Conservation (phyloP, 1,284 basidiomycete species). For the Cutaneotrichosporon dermatis region DNA sequence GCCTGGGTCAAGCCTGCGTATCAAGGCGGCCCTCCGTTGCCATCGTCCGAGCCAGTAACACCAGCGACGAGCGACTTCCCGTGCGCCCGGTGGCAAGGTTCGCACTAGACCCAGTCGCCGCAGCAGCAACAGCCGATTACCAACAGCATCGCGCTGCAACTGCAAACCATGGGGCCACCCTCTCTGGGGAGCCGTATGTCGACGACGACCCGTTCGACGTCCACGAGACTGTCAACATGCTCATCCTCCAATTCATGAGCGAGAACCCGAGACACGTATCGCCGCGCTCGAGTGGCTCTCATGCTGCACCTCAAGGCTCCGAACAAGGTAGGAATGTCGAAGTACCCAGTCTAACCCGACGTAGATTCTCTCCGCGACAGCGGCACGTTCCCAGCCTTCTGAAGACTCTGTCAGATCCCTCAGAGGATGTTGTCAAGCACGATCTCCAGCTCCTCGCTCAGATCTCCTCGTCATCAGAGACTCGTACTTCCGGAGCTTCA, state of each 20-base stretch:
- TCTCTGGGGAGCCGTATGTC: constrained; percentile 34
- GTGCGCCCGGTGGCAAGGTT: constrained; percentile 12
- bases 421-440: constrained; percentile 95
- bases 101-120: constrained; percentile 29
- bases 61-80: constrained; percentile 38
- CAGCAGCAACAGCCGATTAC: constrained; percentile 13
- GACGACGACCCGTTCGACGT: constrained; percentile 86
- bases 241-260: constrained; percentile 90
- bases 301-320: constrained; percentile 99
- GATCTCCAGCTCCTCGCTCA: constrained; percentile 94
- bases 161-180: constrained; percentile 9
- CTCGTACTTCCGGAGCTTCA: constrained; percentile 90
- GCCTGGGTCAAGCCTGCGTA: constrained; percentile 3
- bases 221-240: constrained; percentile 80
- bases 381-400: constrained; percentile 92
- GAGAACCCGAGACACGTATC: constrained; percentile 93
- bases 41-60: constrained; percentile 45
- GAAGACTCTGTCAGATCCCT: constrained; percentile 93
- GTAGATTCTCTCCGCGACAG: constrained; percentile 94
- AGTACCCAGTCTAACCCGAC: constrained; percentile 46
- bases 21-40: constrained; percentile 13
- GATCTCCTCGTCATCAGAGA: constrained; percentile 89
- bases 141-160: constrained; percentile 2
- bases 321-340: constrained; percentile 56
- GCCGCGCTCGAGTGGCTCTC: constrained; percentile 96